phyloP scores from a whole-genome alignment of 345 rosid species.

The Lumnitzera racemosa region DNA sequence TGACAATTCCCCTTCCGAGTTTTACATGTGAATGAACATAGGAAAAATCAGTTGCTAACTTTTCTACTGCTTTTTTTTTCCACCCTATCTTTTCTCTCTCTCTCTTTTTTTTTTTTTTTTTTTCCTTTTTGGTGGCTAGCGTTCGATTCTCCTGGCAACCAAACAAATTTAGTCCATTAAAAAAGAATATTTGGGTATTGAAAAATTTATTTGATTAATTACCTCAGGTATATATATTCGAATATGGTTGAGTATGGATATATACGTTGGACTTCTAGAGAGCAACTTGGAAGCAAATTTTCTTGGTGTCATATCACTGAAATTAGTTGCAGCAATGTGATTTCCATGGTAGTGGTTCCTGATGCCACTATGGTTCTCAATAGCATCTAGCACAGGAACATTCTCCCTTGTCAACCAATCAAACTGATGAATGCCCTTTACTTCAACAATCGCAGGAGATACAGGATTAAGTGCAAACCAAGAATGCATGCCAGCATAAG shows the following conservation, averaged over 20 bases:
- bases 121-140: too few relatives aligned
- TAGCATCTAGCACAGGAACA: slow-evolving; percentile 97
- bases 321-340: slow-evolving; percentile 77
- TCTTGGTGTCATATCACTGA: slow-evolving; percentile 74
- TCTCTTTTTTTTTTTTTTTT: too few relatives aligned
- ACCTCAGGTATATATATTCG: slow-evolving; percentile 98
- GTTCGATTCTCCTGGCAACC: too few relatives aligned
- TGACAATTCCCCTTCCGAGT: too few relatives aligned
- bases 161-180: neutral
- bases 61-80: too few relatives aligned
- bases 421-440: slow-evolving; percentile 95
- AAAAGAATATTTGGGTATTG: neutral
- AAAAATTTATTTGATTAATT: slow-evolving; percentile 11
- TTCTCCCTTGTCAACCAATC: slow-evolving; percentile 97
- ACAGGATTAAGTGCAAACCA: slow-evolving; percentile 93
- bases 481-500: slow-evolving; percentile 96
- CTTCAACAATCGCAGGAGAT: slow-evolving; percentile 84
- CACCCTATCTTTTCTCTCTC: too few relatives aligned
- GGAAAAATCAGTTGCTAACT: too few relatives aligned
- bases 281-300: slow-evolving; percentile 91
- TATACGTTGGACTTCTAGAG: slow-evolving; percentile 95
- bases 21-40: too few relatives aligned
- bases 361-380: slow-evolving; percentile 77
- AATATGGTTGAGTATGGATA: slow-evolving; percentile 93
- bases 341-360: slow-evolving; percentile 91